phyloP scores from a whole-genome alignment of 257 asterid genomes.

The Capsicum baccatum region DNA sequence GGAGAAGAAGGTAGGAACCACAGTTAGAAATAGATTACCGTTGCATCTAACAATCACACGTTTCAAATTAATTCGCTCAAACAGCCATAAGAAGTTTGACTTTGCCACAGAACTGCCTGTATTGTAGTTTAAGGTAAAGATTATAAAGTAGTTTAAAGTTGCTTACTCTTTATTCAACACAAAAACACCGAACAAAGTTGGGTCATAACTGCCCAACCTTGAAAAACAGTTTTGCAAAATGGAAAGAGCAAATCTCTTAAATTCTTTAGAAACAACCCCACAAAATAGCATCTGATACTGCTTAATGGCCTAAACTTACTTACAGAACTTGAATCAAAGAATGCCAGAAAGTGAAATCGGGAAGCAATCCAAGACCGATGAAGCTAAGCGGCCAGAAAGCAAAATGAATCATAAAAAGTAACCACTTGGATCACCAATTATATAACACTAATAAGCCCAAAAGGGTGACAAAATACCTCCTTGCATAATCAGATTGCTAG shows the following conservation, averaged over 20 bases:
- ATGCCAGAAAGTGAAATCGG: background rate
- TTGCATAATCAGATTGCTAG: too few relatives aligned
- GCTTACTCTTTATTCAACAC: background rate
- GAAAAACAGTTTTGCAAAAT: constrained; percentile 9
- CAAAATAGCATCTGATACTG: background rate
- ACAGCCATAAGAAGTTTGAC: background rate
- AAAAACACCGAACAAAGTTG: background rate
- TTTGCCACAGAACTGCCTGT: background rate
- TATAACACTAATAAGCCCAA: too few relatives aligned
- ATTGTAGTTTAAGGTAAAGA: background rate
- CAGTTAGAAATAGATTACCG: background rate
- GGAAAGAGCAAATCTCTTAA: background rate
- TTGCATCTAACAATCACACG: background rate
- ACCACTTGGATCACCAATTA: background rate
- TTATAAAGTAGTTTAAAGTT: constrained; percentile 16
- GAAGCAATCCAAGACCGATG: background rate
- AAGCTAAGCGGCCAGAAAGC: background rate
- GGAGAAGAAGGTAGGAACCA: background rate
- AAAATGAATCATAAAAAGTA: background rate
- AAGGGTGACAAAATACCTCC: too few relatives aligned
- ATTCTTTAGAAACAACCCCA: background rate
- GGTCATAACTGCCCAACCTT: background rate
- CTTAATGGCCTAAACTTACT: constrained; percentile 21
- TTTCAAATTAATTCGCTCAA: background rate
- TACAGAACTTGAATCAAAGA: background rate